A percentile compares a stretch with the other conserved stretches of the same genome.
These are phyloP conservation scores for Fragaria vesca DNA, from an alignment of 306 rosid genomes.

Conservation along the genomic window DNA sequence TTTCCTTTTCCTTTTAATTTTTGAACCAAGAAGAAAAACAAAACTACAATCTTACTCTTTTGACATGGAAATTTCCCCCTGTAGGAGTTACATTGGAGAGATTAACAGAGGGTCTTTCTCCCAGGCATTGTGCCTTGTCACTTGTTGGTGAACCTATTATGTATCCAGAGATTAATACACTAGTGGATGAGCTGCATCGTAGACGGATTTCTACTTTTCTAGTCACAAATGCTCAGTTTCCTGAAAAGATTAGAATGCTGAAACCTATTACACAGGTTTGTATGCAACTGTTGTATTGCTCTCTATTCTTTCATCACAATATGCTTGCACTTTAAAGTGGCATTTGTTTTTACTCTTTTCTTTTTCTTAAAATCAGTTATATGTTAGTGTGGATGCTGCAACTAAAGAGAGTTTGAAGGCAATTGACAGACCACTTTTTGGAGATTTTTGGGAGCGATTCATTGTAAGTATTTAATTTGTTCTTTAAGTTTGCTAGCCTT, in stretches of 20 bases:
- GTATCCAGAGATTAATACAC: constrained; percentile 93
- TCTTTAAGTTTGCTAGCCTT: background rate
- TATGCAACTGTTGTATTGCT: constrained; percentile 6
- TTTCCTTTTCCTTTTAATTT: background rate
- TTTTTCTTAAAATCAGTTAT: constrained; percentile 58
- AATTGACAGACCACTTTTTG: constrained; percentile 96
- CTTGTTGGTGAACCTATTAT: constrained; percentile 99
- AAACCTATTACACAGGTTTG: constrained; percentile 87
- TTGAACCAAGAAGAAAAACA: background rate
- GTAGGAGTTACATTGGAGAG: constrained; percentile 89
- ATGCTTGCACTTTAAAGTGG: constrained; percentile 3
- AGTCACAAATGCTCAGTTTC: constrained; percentile 98
- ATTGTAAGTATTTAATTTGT: constrained; percentile 51
- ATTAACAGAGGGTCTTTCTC: constrained; percentile 81
- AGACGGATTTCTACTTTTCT: constrained; percentile 89
- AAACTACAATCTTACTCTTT: background rate
- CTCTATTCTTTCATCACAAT: background rate
- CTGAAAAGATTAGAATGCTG: constrained; percentile 71
- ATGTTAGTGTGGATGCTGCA: constrained; percentile 97
- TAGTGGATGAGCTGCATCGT: constrained; percentile 81
- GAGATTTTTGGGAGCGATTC: constrained; percentile 97
- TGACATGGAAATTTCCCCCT: constrained; percentile 22
- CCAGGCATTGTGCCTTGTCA: constrained; percentile 94
- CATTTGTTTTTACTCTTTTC: constrained; percentile 22
- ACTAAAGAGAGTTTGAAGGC: constrained; percentile 95